These are phyloP conservation scores for Colletotrichum spinosum DNA, from an alignment of 2,329 filamentous ascomycete genomes.

Conservation along the genomic window DNA sequence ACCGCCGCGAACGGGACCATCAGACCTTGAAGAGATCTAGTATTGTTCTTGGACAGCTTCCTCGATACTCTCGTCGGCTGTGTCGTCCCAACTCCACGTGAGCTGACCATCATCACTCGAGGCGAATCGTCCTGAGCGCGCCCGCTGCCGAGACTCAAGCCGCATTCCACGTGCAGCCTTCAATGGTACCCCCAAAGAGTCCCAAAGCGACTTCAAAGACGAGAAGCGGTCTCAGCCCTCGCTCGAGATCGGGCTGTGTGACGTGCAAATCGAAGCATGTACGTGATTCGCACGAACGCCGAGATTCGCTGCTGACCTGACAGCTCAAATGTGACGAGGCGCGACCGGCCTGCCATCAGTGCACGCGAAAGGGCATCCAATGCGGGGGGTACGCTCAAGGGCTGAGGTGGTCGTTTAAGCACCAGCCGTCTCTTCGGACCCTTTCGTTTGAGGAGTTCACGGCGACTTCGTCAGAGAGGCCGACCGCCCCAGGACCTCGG, in stretches of 20 bases:
- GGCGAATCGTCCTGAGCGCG: neutral
- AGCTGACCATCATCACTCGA: no score
- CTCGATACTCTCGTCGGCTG: neutral
- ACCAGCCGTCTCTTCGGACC: constrained; percentile 42
- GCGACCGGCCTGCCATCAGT: constrained; percentile 44
- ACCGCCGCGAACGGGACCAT: constrained; percentile 14
- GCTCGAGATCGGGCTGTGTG: constrained; percentile 46
- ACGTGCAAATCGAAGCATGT: constrained; percentile 47
- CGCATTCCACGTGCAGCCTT: neutral
- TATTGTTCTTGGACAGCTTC: neutral
- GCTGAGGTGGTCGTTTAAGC: constrained; percentile 56
- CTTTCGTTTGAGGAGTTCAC: constrained; percentile 14
- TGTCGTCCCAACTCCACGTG: neutral
- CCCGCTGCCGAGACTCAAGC: neutral
- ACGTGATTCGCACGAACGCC: constrained; percentile 14
- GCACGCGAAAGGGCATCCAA: constrained; percentile 43
- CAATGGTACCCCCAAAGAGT: constrained; percentile 29
- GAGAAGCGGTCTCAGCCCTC: constrained; percentile 32
- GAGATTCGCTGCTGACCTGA: neutral
- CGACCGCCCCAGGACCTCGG: neutral
- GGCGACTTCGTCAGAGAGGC: neutral
- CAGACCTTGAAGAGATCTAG: no score
- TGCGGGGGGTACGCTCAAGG: constrained; percentile 47
- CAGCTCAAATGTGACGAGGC: constrained; percentile 49
- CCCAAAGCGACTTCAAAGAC: constrained; percentile 20